A percentile compares a stretch with the other conserved stretches of the same genome.
Conservation (phyloP, 2,329 filamentous ascomycete genomes). For the Apiospora phragmitis region DNA sequence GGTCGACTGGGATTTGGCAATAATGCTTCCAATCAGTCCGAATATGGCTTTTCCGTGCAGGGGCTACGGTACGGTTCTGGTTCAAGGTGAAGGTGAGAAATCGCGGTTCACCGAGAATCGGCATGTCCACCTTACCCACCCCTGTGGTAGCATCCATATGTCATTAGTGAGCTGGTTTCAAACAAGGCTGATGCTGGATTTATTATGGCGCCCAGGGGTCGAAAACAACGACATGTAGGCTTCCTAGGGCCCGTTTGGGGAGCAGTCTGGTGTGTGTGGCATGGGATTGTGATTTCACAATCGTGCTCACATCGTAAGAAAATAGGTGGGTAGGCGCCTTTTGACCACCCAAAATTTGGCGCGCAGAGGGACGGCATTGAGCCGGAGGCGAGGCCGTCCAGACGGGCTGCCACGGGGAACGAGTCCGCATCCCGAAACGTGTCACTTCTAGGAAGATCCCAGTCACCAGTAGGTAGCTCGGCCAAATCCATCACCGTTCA, state of each 20-base stretch:
- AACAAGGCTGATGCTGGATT: slow-evolving; percentile 7
- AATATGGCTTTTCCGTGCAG: neutral
- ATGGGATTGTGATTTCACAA: neutral
- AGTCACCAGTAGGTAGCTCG: neutral
- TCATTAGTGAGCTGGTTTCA: neutral
- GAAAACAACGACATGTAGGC: slow-evolving; percentile 1
- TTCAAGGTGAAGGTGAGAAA: slow-evolving; percentile 5
- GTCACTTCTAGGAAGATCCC: neutral
- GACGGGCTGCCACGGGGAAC: slow-evolving; percentile 3
- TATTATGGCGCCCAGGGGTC: slow-evolving; percentile 4
- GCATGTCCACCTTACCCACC: neutral
- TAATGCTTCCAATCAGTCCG: neutral
- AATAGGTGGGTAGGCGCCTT: neutral
- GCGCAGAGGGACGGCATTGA: slow-evolving; percentile 2
- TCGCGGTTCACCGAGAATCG: slow-evolving; percentile 4
- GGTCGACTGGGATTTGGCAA: neutral
- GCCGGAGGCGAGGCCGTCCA: neutral
- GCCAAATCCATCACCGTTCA: neutral
- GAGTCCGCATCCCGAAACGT: slow-evolving; percentile 5
- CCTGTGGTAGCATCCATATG: neutral
- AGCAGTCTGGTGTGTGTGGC: neutral
- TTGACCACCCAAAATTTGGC: neutral
- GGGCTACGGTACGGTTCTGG: neutral
- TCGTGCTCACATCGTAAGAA: neutral
- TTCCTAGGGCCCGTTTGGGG: slow-evolving; percentile 2